These are phyloP conservation scores for Aspergillus novoparasiticus DNA, from an alignment of 2,329 filamentous ascomycete genomes.

Conservation along the genomic window DNA sequence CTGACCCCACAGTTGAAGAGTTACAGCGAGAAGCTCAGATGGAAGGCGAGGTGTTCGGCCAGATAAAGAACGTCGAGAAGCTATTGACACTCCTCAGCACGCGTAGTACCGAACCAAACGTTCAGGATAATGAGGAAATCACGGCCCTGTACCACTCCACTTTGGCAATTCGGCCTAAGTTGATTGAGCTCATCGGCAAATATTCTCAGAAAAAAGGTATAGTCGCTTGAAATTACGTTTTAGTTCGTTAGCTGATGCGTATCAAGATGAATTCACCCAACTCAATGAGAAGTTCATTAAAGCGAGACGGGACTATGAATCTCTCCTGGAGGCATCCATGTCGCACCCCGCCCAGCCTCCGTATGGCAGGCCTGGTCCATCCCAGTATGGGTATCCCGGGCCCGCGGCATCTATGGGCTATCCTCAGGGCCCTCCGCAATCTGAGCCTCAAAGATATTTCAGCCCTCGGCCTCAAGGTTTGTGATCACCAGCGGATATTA, in stretches of 20 bases:
- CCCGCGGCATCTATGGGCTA: conserved; percentile 33
- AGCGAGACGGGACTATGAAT: conserved; percentile 92
- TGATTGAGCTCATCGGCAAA: conserved; percentile 97
- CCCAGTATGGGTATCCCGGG: conserved; percentile 37
- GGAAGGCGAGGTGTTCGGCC: conserved; percentile 78
- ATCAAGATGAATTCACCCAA: conserved; percentile 91
- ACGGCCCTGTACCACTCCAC: conserved; percentile 89
- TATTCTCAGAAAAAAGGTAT: conserved; percentile 98
- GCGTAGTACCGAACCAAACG: conserved; percentile 74
- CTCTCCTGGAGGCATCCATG: conserved; percentile 95
- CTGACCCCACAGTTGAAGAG: conserved; percentile 92
- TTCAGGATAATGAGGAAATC: conserved; percentile 96
- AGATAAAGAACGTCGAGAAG: conserved; percentile 78
- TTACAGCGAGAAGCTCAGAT: conserved; percentile 94
- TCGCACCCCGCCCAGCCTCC: conserved; percentile 80
- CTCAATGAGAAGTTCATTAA: conserved; percentile 99
- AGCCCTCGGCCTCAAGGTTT: conserved; percentile 54
- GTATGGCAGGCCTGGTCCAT: conserved; percentile 64
- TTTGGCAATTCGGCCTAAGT: conserved; percentile 87
- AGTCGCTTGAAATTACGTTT: conserved; percentile 6
- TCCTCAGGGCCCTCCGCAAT: conserved; percentile 45
- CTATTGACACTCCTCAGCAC: conserved; percentile 88
- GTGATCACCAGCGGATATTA: conserved; percentile 14
- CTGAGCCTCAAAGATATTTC: conserved; percentile 71
- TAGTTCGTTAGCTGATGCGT: conserved; percentile 16